Percentiles rank a stretch among this genome's conserved stretches.
Conservation (phyloP, 129 eudicot genomes). For the Arctium minus region DNA sequence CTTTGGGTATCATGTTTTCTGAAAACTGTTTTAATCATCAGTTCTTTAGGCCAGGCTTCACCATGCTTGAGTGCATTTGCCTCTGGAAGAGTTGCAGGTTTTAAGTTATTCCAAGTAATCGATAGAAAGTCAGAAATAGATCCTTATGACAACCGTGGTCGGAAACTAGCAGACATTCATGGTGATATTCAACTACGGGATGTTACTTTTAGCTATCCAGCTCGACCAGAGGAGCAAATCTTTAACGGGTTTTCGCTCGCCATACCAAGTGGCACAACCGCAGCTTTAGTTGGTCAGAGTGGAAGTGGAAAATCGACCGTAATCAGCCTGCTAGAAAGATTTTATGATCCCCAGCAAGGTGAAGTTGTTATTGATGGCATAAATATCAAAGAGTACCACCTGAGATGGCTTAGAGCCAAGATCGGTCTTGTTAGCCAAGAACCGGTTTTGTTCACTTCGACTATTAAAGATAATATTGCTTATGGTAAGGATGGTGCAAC, state of each 20-base stretch:
- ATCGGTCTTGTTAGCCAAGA: constrained; percentile 88
- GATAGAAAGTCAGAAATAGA: constrained; percentile 62
- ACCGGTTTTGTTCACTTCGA: constrained; percentile 61
- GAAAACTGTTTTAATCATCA: background rate
- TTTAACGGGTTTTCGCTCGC: constrained; percentile 52
- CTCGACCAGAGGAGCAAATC: constrained; percentile 58
- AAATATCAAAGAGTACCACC: constrained; percentile 60
- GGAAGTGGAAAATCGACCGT: constrained; percentile 83
- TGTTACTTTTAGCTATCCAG: constrained; percentile 60
- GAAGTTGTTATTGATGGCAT: constrained; percentile 60
- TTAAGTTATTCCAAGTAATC: constrained; percentile 61
- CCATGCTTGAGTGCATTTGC: constrained; percentile 67
- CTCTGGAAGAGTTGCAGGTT: constrained; percentile 73
- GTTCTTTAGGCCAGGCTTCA: constrained; percentile 72
- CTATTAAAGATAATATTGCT: constrained; percentile 64
- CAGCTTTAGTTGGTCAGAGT: constrained; percentile 80
- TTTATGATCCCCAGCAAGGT: constrained; percentile 75
- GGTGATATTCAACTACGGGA: constrained; percentile 60
- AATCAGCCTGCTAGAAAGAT: constrained; percentile 59
- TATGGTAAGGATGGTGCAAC: constrained; percentile 73
- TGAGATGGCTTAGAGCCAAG: constrained; percentile 68
- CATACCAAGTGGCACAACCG: constrained; percentile 60
- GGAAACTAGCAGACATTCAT: constrained; percentile 37
- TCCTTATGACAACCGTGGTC: constrained; percentile 52
- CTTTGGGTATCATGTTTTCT: background rate